A percentile compares a stretch with the other conserved stretches of the same genome.
Evolutionary conservation across 768 basidiomycete species (phyloP).

Genomic region (Hemileccinum impolitum): DNA sequence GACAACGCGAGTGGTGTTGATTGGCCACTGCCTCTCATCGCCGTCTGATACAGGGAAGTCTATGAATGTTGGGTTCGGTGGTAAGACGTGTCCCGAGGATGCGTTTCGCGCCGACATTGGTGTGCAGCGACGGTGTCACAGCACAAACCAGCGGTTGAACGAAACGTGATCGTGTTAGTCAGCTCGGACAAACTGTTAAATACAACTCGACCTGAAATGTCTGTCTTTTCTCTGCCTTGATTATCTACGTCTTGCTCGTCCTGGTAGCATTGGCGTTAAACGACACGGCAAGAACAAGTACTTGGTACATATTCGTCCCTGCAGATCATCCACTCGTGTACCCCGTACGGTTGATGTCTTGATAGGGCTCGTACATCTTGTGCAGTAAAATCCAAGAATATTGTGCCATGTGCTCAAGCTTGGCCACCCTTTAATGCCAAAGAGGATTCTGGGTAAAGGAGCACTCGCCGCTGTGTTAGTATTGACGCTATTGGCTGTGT

Average conservation of each 20-base stretch:
- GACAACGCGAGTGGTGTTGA: constrained; percentile 48
- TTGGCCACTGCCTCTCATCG: constrained; percentile 49
- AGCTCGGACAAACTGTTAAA: constrained; percentile 6
- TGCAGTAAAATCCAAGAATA: neutral
- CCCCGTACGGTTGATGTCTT: constrained; percentile 44
- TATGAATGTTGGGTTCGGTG: constrained; percentile 51
- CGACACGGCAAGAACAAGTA: constrained; percentile 53
- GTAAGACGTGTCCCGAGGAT: constrained; percentile 33
- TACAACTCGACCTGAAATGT: neutral
- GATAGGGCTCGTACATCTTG: constrained; percentile 25
- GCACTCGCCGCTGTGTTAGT: too few species aligned
- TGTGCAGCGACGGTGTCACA: neutral
- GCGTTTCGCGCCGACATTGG: constrained; percentile 24
- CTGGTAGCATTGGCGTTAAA: constrained; percentile 63
- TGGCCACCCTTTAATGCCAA: too few species aligned
- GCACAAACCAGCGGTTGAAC: neutral
- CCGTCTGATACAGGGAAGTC: constrained; percentile 67
- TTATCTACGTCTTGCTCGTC: constrained; percentile 58
- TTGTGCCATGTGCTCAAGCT: constrained; percentile 5
- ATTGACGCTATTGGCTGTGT: too few species aligned
- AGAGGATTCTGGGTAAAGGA: too few species aligned
- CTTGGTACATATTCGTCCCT: constrained; percentile 22
- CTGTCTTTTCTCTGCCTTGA: constrained; percentile 38
- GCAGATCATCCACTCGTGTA: constrained; percentile 59
- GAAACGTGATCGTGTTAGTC: constrained; percentile 13